These are phyloP conservation scores for Ceratobasidium sp. DNA, from an alignment of 1,284 basidiomycete species.

Conservation along the genomic window DNA sequence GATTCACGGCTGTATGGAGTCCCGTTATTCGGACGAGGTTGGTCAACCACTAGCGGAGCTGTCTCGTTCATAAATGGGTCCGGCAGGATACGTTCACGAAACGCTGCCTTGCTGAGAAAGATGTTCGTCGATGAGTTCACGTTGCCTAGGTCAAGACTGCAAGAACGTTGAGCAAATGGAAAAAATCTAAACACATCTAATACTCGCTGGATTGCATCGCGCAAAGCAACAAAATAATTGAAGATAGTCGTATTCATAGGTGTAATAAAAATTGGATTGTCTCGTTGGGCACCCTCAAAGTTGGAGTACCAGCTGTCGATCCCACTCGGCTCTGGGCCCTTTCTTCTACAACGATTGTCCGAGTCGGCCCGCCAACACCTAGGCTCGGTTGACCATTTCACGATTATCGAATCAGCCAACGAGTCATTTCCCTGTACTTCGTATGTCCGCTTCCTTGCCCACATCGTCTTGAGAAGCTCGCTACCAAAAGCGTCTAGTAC, in stretches of 20 bases:
- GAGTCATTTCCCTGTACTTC: constrained; percentile 12
- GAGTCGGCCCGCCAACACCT: neutral
- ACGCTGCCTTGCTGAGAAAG: constrained; percentile 9
- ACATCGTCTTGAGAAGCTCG: constrained; percentile 24
- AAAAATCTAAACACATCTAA: neutral
- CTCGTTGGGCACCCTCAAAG: constrained; percentile 16
- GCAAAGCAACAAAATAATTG: constrained; percentile 32
- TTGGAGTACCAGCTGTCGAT: constrained; percentile 32
- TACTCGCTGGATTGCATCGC: constrained; percentile 29
- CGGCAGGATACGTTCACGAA: neutral
- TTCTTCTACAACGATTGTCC: neutral
- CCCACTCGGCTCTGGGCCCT: neutral
- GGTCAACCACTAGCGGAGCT: neutral
- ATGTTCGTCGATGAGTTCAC: constrained; percentile 22
- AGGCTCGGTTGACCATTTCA: constrained; percentile 14
- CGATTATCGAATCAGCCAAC: constrained; percentile 30
- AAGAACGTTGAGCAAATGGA: neutral
- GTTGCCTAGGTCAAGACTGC: constrained; percentile 33
- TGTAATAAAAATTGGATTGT: neutral
- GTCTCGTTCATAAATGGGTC: constrained; percentile 29
- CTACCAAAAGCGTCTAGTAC: constrained; percentile 33
- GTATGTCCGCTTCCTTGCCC: constrained; percentile 32
- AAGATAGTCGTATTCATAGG: constrained; percentile 36
- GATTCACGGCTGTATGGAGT: neutral
- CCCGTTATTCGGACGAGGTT: neutral